Base-by-base conservation (phyloP, 768 basidiomycete genomes). In the Krasilnikovozyma curviuscula region DNA sequence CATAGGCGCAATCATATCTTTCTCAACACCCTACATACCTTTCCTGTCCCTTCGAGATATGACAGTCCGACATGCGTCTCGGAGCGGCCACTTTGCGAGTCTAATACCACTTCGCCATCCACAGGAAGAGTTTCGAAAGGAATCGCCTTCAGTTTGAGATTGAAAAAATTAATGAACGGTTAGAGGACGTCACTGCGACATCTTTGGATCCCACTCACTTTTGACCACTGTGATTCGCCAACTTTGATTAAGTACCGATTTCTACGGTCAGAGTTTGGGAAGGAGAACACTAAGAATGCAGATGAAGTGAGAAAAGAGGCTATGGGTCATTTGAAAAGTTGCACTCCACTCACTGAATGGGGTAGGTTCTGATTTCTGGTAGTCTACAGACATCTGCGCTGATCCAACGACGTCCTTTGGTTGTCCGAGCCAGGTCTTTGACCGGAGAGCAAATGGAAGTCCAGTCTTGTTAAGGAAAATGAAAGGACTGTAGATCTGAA, bases 1-100 rank as follows among this genome's bases (percentile, higher is more conserved):
- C 18, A 34, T 18, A 34, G 13, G 33, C 33, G 33, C 18, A 34
- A 44, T n/a, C n/a, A n/a, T n/a, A n/a, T n/a, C n/a, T n/a, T n/a
- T n/a, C n/a, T n/a, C n/a, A n/a, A n/a, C n/a, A n/a, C n/a, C n/a
- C n/a, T n/a, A 51, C 66, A 44, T 29, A 66, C 68, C 53, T 93
- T 95, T 30, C 93, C 93, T n/a, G 79, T 68, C 1, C 89, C 93
- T 64, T 91, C 88, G 16, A 74, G 72, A 76, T 89, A 97, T 5
- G 86, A 89, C 32, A 98, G 57, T 2, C 91, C 93, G 39, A 83
- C 64, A 60, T 88, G 82, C 44, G 78, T 71, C 60, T 66, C 63
- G 23, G 79, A 76, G 40, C 81, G 76, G 44, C 77, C 76, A 27
- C 67, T 68, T 35, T 72, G 66, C 8, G 79, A 77, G 2, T 76